Conservation (phyloP, 352 stramenopile species). For the Globisporangium abappressorium region DNA sequence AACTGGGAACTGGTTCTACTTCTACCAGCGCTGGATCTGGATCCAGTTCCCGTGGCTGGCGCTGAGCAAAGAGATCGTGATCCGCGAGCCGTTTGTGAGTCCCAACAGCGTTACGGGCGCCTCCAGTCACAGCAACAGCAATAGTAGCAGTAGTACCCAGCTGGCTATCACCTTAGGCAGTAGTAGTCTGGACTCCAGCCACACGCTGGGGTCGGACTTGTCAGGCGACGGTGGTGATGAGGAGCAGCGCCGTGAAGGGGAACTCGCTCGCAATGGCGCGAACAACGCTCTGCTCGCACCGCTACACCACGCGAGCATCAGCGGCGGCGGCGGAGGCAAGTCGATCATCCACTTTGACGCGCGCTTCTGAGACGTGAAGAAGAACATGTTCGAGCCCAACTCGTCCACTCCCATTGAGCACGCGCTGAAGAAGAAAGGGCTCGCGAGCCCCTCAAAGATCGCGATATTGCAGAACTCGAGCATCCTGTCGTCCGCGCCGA, state of each 20-base stretch:
- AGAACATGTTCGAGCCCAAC: conserved; percentile 49
- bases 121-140: background rate
- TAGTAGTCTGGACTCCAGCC: background rate
- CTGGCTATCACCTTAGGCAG: background rate
- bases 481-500: conserved; percentile 23
- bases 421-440: conserved; percentile 39
- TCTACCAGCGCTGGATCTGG: conserved; percentile 92
- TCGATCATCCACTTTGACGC: conserved; percentile 42
- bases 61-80: conserved; percentile 63
- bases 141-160: background rate
- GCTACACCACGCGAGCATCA: conserved; percentile 1
- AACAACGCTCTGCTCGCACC: conserved; percentile 6
- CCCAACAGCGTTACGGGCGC: conserved; percentile 21
- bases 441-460: conserved; percentile 44
- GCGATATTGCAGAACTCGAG: conserved; percentile 44
- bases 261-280: background rate
- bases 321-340: conserved; percentile 9
- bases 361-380: conserved; percentile 71
- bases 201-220: background rate
- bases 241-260: conserved; percentile 16
- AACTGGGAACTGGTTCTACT: conserved; percentile 76
- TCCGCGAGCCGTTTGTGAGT: conserved; percentile 45
- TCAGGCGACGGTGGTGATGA: conserved; percentile 21
- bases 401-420: conserved; percentile 14
- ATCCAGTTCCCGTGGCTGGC: conserved; percentile 93